phyloP scores from a whole-genome alignment of 2,329 filamentous ascomycete species.

The Aspergillus bombycis region DNA sequence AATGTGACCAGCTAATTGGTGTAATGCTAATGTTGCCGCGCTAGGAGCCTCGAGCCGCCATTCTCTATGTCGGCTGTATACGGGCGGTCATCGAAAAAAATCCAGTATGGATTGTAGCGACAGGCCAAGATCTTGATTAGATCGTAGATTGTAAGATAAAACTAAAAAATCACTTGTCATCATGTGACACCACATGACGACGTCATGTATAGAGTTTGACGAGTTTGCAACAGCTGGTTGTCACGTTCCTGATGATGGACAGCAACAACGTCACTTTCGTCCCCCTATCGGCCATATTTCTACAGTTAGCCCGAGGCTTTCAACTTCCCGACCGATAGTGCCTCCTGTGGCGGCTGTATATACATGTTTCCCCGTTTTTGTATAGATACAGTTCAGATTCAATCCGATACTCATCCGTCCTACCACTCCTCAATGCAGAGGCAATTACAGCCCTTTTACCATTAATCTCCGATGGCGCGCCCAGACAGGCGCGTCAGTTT shows the following conservation, averaged over 20 bases:
- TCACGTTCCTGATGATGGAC: constrained; percentile 12
- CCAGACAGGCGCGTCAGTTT: constrained; percentile 54
- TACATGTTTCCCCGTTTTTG: constrained; percentile 6
- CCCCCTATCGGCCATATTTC: constrained; percentile 3
- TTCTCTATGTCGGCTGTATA: not conserved
- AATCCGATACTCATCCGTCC: constrained; percentile 7
- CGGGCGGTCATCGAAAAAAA: not conserved
- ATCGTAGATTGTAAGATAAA: not conserved
- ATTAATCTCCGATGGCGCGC: constrained; percentile 34
- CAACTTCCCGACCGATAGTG: not conserved
- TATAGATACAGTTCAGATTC: constrained; percentile 17
- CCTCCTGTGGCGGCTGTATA: constrained; percentile 8
- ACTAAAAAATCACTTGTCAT: not conserved
- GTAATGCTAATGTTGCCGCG: not conserved
- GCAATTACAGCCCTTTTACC: constrained; percentile 18
- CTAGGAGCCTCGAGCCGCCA: not conserved
- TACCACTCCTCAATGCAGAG: constrained; percentile 18
- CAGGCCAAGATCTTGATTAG: not conserved
- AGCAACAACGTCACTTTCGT: constrained; percentile 8
- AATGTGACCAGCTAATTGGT: not conserved
- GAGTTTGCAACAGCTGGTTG: constrained; percentile 16
- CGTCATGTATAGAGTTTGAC: constrained; percentile 13
- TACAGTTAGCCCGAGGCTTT: constrained; percentile 2
- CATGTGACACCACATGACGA: constrained; percentile 11
- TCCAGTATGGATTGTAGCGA: not conserved